A percentile compares a stretch with the other conserved stretches of the same genome.
phyloP scores from a whole-genome alignment of 805 yeast genomes.

The Teunomyces atbi region DNA sequence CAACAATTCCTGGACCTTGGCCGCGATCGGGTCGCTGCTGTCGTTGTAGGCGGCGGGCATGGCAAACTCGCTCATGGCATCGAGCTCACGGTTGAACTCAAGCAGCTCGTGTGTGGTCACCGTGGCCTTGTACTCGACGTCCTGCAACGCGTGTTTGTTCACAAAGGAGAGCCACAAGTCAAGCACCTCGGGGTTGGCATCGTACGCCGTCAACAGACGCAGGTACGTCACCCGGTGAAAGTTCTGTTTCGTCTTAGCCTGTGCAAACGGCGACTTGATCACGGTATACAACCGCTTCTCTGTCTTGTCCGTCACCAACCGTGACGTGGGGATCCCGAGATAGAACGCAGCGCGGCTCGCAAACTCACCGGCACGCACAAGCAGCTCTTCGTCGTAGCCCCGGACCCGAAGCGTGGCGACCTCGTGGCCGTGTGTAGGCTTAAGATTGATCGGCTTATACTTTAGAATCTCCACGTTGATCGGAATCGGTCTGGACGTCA shows the following conservation, averaged over 20 bases:
- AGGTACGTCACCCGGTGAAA: slow-evolving; percentile 85
- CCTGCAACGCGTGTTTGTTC: slow-evolving; percentile 72
- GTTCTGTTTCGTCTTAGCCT: slow-evolving; percentile 92
- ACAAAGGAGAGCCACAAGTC: slow-evolving; percentile 80
- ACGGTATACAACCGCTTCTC: slow-evolving; percentile 91
- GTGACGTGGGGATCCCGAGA: slow-evolving; percentile 81
- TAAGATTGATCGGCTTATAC: slow-evolving; percentile 73
- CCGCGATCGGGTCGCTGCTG: slow-evolving; percentile 49
- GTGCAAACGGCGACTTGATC: slow-evolving; percentile 87
- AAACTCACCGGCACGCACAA: slow-evolving; percentile 80
- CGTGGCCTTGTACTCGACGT: slow-evolving; percentile 79
- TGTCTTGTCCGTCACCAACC: slow-evolving; percentile 65
- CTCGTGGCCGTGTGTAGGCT: slow-evolving; percentile 65
- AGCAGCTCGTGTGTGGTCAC: slow-evolving; percentile 47
- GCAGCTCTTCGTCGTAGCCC: slow-evolving; percentile 65
- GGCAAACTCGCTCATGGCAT: slow-evolving; percentile 26
- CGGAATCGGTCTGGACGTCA: slow-evolving; percentile 63
- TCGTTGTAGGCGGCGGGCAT: slow-evolving; percentile 35
- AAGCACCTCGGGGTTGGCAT: slow-evolving; percentile 79
- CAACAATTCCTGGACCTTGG: slow-evolving; percentile 69
- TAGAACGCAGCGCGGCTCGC: slow-evolving; percentile 88
- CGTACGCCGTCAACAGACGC: slow-evolving; percentile 72
- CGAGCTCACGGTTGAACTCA: slow-evolving; percentile 33
- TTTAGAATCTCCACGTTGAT: slow-evolving; percentile 78
- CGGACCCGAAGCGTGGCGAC: slow-evolving; percentile 77